phyloP scores from a whole-genome alignment of 352 stramenopile species.

The Phytophthora cryptogea region DNA sequence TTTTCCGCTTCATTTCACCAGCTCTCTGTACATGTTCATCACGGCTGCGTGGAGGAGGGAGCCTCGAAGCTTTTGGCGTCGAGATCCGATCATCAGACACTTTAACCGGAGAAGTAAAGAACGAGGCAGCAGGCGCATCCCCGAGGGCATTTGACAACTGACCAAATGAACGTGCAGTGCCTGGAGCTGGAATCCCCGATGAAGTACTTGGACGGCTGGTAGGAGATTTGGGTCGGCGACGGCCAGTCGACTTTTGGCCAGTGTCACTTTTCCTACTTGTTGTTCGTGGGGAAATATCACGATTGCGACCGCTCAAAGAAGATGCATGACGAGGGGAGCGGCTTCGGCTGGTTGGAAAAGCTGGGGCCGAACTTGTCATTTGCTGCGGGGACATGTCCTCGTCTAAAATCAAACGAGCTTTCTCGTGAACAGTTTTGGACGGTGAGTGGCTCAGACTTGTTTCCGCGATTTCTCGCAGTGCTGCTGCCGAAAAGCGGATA shows the following conservation, averaged over 20 bases:
- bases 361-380: not conserved
- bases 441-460: slow-evolving; percentile 63
- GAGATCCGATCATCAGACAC: slow-evolving; percentile 25
- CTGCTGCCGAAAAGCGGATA: slow-evolving; percentile 63
- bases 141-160: slow-evolving; percentile 35
- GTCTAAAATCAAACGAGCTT: slow-evolving; percentile 66
- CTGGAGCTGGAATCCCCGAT: slow-evolving; percentile 11
- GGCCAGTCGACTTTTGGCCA: slow-evolving; percentile 23
- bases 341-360: slow-evolving; percentile 9
- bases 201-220: slow-evolving; percentile 32
- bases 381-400: slow-evolving; percentile 37
- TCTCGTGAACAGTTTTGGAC: slow-evolving; percentile 65
- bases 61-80: slow-evolving; percentile 33
- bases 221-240: slow-evolving; percentile 40
- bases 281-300: slow-evolving; percentile 19
- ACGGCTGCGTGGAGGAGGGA: slow-evolving; percentile 44
- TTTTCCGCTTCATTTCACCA: slow-evolving; percentile 36
- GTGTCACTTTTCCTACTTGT: slow-evolving; percentile 14
- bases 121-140: slow-evolving; percentile 24
- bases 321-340: slow-evolving; percentile 8
- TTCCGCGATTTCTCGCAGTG: slow-evolving; percentile 58
- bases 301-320: slow-evolving; percentile 12
- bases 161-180: slow-evolving; percentile 34
- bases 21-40: slow-evolving; percentile 43
- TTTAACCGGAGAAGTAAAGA: slow-evolving; percentile 44